Base-by-base conservation (phyloP, 2,329 filamentous ascomycete species). In the Arthrinium puccinioides region DNA sequence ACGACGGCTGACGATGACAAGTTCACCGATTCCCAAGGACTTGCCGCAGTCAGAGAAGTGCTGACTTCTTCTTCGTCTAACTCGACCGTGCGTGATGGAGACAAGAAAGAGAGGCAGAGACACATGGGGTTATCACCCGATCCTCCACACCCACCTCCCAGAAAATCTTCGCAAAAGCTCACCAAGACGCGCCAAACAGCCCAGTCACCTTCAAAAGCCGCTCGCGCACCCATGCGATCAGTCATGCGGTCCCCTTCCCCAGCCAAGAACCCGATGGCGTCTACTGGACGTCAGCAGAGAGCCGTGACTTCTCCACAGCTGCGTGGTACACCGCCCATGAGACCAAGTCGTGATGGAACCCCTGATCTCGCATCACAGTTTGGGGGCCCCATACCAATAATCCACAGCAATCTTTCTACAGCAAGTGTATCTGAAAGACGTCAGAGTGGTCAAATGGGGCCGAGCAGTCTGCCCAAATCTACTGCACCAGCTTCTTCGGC, bases 31-130 rank as follows among this genome's bases (percentile, higher is more conserved):
- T 66, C 69, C 9, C 69, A 75, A 41, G 76, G 75, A 4, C 66
- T 87, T 25, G 70, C 80, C 24, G 72, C 76, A 6, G 76, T 87
- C 6, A 72, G 79, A 38, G 84, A 88, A 53, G 82, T 82, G 1
- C 64, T 79, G 5, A 82, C 73, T 16, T 87, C 83, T 1, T 87
- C 83, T 0, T 87, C 83, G 0, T 85, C 82, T 5, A 76, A 74
- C 42, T 85, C 82, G 6, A 85, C 80, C 3, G 72, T 84, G 8
- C 71, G 77, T 23, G 71, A 64, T 13, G 67, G n/a, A 10, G 28
- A 37, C 31, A 14, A 56, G 43, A 69, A 57, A 44, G 66, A 56
- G 15, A 67, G 64, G 41, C 70, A 63, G 49, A 64, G 62, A 39
- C 60, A 60, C 33, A 69, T 64, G 49, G 55, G 58, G 15, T 50